These are phyloP conservation scores for Saraca asoca DNA, from an alignment of 331 rosid genomes.

Conservation along the genomic window DNA sequence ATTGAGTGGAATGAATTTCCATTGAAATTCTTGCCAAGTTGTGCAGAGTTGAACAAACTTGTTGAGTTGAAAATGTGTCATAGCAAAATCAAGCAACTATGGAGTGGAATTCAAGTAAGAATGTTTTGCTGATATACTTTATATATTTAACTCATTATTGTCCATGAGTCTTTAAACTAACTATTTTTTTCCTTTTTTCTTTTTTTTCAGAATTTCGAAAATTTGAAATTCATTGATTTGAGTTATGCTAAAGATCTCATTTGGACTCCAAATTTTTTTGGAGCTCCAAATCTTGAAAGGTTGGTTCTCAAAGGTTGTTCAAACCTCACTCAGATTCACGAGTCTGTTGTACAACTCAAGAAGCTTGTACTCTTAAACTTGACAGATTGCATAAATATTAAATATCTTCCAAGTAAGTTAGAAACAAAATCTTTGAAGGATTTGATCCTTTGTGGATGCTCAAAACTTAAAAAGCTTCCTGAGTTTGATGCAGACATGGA, in stretches of 20 bases:
- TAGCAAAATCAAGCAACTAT: too few relatives aligned
- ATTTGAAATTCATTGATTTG: neutral
- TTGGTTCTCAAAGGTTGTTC: neutral
- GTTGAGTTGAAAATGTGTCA: too few relatives aligned
- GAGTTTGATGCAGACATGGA: neutral
- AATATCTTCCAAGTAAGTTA: neutral
- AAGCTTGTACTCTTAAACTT: neutral
- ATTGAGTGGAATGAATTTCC: too few relatives aligned
- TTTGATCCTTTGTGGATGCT: neutral
- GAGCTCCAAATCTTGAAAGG: neutral
- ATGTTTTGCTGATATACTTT: too few relatives aligned
- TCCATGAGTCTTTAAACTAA: too few relatives aligned
- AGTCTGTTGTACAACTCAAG: neutral
- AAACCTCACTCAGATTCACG: neutral
- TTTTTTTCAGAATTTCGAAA: too few relatives aligned
- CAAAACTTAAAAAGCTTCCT: neutral
- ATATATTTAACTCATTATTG: too few relatives aligned
- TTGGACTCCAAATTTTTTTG: neutral
- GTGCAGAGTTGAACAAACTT: too few relatives aligned
- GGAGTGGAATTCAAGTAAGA: too few relatives aligned
- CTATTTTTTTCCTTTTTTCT: too few relatives aligned
- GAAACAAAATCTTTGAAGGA: neutral
- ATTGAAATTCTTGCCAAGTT: too few relatives aligned
- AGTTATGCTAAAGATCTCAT: neutral
- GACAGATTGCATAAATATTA: neutral